Conservation (phyloP, 345 rosid species). For the Gossypium australe region DNA sequence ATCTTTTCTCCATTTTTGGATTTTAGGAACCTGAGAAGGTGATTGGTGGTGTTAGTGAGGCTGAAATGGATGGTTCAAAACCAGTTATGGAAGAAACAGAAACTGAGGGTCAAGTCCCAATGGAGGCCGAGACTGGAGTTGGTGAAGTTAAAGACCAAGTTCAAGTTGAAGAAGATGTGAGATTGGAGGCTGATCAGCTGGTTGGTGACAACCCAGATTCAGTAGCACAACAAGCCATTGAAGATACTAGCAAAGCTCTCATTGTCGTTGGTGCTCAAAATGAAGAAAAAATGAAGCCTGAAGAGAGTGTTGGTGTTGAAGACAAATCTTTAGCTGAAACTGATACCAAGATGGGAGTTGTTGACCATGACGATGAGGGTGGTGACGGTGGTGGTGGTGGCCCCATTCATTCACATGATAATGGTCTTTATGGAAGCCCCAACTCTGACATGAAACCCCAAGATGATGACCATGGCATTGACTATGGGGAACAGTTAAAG, state of each 20-base stretch:
- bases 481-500: slow-evolving; percentile 16
- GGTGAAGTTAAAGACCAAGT: slow-evolving; percentile 15
- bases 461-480: slow-evolving; percentile 11
- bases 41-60: slow-evolving; percentile 4
- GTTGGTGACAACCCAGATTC: not conserved
- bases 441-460: slow-evolving; percentile 15
- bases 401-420: not conserved
- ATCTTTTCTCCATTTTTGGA: not conserved
- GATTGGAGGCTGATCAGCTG: not conserved
- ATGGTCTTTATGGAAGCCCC: slow-evolving; percentile 9
- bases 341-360: slow-evolving; percentile 7
- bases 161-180: slow-evolving; percentile 7
- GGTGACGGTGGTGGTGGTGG: slow-evolving; percentile 9
- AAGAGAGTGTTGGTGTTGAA: slow-evolving; percentile 8
- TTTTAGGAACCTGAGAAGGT: not conserved
- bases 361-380: slow-evolving; percentile 11
- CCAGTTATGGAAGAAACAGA: slow-evolving; percentile 10
- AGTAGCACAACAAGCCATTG: not conserved
- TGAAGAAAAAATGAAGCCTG: not conserved
- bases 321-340: slow-evolving; percentile 8
- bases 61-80: slow-evolving; percentile 17
- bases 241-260: not conserved
- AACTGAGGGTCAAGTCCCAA: not conserved
- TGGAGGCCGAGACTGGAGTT: not conserved
- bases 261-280: not conserved